phyloP scores from a whole-genome alignment of 1,284 basidiomycete genomes.

The Microbotryomycetes sp. region DNA sequence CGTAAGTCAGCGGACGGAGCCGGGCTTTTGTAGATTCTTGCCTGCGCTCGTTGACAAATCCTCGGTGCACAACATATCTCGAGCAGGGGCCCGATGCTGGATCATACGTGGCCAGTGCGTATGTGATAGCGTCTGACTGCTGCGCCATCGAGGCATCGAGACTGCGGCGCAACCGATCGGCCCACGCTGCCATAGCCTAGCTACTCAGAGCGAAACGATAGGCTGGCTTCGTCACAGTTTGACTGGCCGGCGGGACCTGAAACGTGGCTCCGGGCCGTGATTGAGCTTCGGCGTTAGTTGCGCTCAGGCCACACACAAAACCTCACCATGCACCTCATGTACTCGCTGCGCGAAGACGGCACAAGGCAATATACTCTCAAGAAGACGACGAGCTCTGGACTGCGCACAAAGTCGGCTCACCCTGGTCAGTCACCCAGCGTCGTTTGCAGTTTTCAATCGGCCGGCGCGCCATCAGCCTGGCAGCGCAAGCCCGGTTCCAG shows the following conservation, averaged over 20 bases:
- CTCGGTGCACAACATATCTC: conserved; percentile 41
- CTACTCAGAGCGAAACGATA: no score
- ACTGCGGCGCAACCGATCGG: conserved; percentile 7
- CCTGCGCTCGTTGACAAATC: conserved; percentile 40
- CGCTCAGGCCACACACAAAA: no score
- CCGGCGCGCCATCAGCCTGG: no score
- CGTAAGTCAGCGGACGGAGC: no score
- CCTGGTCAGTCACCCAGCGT: conserved; percentile 56
- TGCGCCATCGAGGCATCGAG: conserved; percentile 25
- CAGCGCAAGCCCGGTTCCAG: no score
- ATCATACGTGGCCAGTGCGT: conserved; percentile 36
- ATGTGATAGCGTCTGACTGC: conserved; percentile 36
- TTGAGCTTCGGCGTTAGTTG: no score
- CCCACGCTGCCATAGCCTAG: conserved; percentile 4
- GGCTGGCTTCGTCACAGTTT: no score
- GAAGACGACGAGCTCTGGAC: conserved; percentile 74
- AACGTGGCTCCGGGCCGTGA: no score
- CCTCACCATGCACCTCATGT: conserved; percentile 81
- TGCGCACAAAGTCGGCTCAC: conserved; percentile 86
- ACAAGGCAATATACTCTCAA: conserved; percentile 79
- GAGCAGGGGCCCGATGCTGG: conserved; percentile 28
- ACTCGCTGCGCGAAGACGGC: conserved; percentile 49
- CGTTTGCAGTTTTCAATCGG: neutral
- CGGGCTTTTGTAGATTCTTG: no score
- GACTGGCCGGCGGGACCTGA: no score